These are phyloP conservation scores for Selenicereus undatus DNA, from an alignment of 148 eudicot species.

Conservation along the genomic window DNA sequence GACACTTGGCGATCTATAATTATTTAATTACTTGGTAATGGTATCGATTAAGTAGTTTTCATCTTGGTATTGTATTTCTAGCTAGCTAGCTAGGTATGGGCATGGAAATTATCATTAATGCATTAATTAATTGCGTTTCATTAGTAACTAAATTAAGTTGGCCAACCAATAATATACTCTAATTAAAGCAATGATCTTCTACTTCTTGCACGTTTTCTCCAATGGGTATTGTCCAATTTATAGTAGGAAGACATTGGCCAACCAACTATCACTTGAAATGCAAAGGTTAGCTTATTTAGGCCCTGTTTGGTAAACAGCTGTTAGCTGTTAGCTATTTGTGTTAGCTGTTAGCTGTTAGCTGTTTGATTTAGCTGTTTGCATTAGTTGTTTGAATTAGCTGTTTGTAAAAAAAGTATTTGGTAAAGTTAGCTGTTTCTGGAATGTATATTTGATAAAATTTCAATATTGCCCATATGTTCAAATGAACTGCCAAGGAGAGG, in stretches of 20 bases:
- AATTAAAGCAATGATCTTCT: neutral
- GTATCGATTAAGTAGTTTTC: neutral
- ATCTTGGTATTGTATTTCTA: neutral
- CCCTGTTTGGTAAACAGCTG: too few relatives aligned
- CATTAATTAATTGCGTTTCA: neutral
- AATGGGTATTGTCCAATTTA: neutral
- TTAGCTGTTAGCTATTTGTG: too few relatives aligned
- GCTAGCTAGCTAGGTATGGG: neutral
- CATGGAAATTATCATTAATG: neutral
- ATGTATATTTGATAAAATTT: too few relatives aligned
- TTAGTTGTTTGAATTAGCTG: too few relatives aligned
- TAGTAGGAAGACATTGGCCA: neutral
- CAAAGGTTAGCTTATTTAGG: neutral
- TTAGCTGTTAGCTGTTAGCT: too few relatives aligned
- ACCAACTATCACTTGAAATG: neutral
- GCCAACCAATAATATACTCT: neutral
- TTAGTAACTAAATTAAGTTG: neutral
- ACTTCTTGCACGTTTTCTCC: neutral
- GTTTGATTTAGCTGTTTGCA: too few relatives aligned
- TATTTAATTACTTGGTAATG: too few relatives aligned
- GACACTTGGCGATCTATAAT: neutral
- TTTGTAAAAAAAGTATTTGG: too few relatives aligned
- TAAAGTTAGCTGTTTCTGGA: too few relatives aligned
- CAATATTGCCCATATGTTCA: too few relatives aligned
- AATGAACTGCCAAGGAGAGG: too few relatives aligned